These are phyloP conservation scores for Claviceps africana DNA, from an alignment of 2,329 filamentous ascomycete genomes.

Conservation along the genomic window DNA sequence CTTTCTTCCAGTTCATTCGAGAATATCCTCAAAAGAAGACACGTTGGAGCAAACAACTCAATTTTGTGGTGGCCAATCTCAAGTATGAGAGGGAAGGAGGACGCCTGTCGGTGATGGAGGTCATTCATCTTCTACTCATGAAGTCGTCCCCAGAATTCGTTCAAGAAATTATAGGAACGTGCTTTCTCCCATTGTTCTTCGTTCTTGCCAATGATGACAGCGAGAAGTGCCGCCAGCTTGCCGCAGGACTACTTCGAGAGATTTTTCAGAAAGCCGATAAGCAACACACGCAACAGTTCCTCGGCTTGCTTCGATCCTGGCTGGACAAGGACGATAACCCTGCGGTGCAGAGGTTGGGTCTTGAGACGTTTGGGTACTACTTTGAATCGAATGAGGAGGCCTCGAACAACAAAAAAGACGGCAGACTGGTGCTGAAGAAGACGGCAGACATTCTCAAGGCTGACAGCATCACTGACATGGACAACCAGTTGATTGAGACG, in stretches of 20 bases:
- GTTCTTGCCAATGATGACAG: slow-evolving; percentile 82
- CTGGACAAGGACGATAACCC: slow-evolving; percentile 59
- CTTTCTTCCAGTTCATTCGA: slow-evolving; percentile 86
- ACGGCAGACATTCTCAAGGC: slow-evolving; percentile 39
- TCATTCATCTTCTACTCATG: slow-evolving; percentile 69
- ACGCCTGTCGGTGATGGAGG: slow-evolving; percentile 83
- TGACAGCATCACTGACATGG: slow-evolving; percentile 36
- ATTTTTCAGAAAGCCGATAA: slow-evolving; percentile 67
- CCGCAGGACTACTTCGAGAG: slow-evolving; percentile 64
- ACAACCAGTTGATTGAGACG: slow-evolving; percentile 63
- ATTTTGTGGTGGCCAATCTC: slow-evolving; percentile 79
- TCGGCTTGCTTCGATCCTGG: slow-evolving; percentile 61
- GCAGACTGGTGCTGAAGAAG: slow-evolving; percentile 45
- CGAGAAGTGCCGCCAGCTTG: slow-evolving; percentile 69
- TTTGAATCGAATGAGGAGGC: slow-evolving; percentile 53
- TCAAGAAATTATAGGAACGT: slow-evolving; percentile 65
- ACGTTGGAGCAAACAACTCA: slow-evolving; percentile 77
- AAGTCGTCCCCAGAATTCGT: slow-evolving; percentile 74
- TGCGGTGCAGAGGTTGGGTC: slow-evolving; percentile 55
- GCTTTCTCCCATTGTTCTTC: slow-evolving; percentile 77
- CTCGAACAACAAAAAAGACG: slow-evolving; percentile 51
- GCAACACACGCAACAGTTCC: slow-evolving; percentile 56
- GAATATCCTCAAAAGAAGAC: slow-evolving; percentile 89
- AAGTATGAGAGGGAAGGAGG: slow-evolving; percentile 83
- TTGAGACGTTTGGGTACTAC: slow-evolving; percentile 73